Percentiles rank a stretch among this genome's conserved stretches.
Evolutionary conservation across 2,329 filamentous ascomycete genomes (phyloP).

Genomic region (Lasiodiplodia theobromae): DNA sequence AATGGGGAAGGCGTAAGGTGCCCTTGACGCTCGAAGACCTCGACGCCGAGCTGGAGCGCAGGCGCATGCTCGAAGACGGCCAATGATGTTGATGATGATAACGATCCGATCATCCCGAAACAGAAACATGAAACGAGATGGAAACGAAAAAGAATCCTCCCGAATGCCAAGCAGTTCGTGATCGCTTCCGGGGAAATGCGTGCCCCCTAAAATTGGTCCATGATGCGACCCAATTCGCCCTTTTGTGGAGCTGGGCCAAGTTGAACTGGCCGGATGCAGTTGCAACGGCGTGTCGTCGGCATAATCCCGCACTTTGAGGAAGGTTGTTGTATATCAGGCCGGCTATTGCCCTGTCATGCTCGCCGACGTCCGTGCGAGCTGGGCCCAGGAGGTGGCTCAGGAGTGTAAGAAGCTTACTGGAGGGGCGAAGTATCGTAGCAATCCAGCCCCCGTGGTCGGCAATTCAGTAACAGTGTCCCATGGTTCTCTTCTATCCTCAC

Average conservation of each 20-base stretch:
- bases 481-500: background rate
- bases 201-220: background rate
- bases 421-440: background rate
- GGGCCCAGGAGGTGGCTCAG: background rate
- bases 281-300: background rate
- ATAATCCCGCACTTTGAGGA: constrained; percentile 10
- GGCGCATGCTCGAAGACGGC: constrained; percentile 41
- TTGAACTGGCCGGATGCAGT: background rate
- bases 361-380: background rate
- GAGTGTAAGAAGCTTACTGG: background rate
- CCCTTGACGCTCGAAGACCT: constrained; percentile 66
- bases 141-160: background rate
- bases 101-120: background rate
- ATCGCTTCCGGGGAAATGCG: background rate
- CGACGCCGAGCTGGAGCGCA: constrained; percentile 66
- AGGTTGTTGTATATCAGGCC: background rate
- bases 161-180: background rate
- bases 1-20: constrained; percentile 60
- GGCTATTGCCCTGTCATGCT: background rate
- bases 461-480: background rate
- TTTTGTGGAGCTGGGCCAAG: background rate
- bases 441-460: background rate
- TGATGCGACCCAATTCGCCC: background rate
- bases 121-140: background rate
- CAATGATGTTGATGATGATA: constrained; percentile 3